These are phyloP conservation scores for Suillus subluteus DNA, from an alignment of 768 basidiomycete species.

Conservation along the genomic window DNA sequence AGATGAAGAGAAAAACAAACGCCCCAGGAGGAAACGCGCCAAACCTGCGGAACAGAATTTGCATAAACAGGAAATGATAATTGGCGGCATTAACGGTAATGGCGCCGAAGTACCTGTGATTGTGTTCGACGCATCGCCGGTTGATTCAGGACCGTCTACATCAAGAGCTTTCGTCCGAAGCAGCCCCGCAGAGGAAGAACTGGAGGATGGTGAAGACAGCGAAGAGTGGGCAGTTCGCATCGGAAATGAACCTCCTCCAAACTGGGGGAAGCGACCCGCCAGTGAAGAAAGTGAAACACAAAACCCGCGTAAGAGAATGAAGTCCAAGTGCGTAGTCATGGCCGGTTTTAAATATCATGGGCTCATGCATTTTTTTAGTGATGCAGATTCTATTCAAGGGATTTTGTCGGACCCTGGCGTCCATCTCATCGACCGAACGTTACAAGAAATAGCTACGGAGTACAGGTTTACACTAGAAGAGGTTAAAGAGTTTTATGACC, in stretches of 20 bases:
- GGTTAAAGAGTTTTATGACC: slow-evolving; percentile 78
- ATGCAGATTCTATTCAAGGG: slow-evolving; percentile 4
- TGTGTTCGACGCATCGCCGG: slow-evolving; percentile 22
- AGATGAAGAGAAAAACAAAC: slow-evolving; percentile 69
- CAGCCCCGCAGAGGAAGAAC: slow-evolving; percentile 65
- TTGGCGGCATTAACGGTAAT: slow-evolving; percentile 17
- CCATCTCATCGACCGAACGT: slow-evolving; percentile 68
- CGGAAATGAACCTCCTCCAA: slow-evolving; percentile 63
- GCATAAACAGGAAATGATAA: slow-evolving; percentile 23
- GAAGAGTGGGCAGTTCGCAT: slow-evolving; percentile 69
- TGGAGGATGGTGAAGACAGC: slow-evolving; percentile 60
- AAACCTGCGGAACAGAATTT: slow-evolving; percentile 34
- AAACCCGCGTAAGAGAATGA: slow-evolving; percentile 46
- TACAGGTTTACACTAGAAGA: slow-evolving; percentile 76
- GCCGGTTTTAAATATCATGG: neutral
- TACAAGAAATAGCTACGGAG: slow-evolving; percentile 68
- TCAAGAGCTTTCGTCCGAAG: slow-evolving; percentile 33
- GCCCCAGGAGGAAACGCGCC: slow-evolving; percentile 50
- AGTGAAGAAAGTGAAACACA: slow-evolving; percentile 40
- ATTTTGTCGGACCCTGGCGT: slow-evolving; percentile 26
- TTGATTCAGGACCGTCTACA: slow-evolving; percentile 33
- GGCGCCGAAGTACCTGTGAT: slow-evolving; percentile 27
- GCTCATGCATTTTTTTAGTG: neutral
- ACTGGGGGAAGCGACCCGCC: slow-evolving; percentile 68
- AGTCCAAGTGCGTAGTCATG: slow-evolving; percentile 40